Evolutionary conservation across 257 asterid genomes (phyloP), one percentile per base, ranked within the genome.

Genomic region (Gentiana macrophylla): DNA sequence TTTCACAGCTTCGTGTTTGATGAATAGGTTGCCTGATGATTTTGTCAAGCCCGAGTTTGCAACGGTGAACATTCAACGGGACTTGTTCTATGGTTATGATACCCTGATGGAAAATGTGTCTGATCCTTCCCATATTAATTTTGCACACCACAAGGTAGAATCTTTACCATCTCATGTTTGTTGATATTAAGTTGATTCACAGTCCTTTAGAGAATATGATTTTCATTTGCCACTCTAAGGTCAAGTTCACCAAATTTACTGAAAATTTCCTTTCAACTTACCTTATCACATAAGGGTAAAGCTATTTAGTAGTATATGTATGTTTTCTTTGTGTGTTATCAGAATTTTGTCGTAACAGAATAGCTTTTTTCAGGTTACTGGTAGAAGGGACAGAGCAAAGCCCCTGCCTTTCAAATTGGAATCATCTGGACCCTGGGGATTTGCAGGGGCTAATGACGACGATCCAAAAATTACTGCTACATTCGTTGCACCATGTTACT

Each of bases 101-200:
- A 92, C 95, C 62, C 90, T 92, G 46, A 85, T 92, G 99, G 99
- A 92, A 86, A 92, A 92, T 64, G 99, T 92, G 32, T 88, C 97
- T 44, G 97, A 92, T 78, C 99, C 99, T 68, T 92, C 97, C 65
- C 99, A 92, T 70, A 92, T 92, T 53, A 94, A 92, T 72, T 92
- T 92, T 76, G 97, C 99, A 10, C 95, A 92, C 67, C 97, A 92
- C 74, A 92, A 92, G 97, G 99, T 88, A 71, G 33, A 12, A 8
- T 57, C 15, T 55, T 44, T 59, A 4, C 10, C 55, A 12, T 11
- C 24, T 45, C 54, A n/a, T 2, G 32, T 33, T 49, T n/a, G 45
- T 12, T 49, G 32, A n/a, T 24, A 4, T 67, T 8, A 15, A 49
- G 12, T 2, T 47, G 41, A 15, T 50, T 4, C 0, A 41, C 2